Evolutionary conservation across 1,284 basidiomycete species (phyloP), one percentile per base, ranked within the genome.

Genomic region (Naganishia sp.): DNA sequence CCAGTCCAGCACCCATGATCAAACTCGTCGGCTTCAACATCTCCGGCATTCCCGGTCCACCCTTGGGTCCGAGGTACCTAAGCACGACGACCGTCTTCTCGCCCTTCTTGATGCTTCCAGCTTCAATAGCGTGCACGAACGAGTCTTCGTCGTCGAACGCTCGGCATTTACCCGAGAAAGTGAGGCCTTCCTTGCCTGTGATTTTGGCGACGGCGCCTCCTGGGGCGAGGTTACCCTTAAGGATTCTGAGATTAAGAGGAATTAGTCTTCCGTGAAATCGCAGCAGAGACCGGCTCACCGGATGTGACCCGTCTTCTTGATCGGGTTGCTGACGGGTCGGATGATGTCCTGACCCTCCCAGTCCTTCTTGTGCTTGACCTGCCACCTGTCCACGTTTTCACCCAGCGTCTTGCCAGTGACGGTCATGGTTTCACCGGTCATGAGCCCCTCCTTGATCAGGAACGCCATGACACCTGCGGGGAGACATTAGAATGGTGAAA

Each of bases 21-120:
- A 92, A 87, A 68, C 85, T 88, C n/a, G 93, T 96, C 7, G 92
- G 92, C 70, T 81, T 81, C 66, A 85, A 78, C 83, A 85, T 85
- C 75, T 98, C 95, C 18, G 95, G 95, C 95, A 98, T 98, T 55
- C 94, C 94, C 68, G 60, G 94, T 35, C 89, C 94, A 65, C 94
- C 94, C 80, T 94, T 95, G 3, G 94, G 94, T 25, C 94, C 94
- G 78, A 95, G 90, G 79, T 98, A 98, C 69, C 94, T 85, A 81
- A 98, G 88, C 54, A 98, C 89, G 67, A 96, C 84, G 39, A 95
- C 88, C 70, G 85, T 90, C 79, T 83, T 83, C 70, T 82, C 81
- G 0, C 93, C 93, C 39, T 88, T 82, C 74, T 88, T 92, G 78
- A 99, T 90, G 70, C 90, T 86, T 15, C 92, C 92, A 7, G 82